Evolutionary conservation across 495 filamentous ascomycete species (phyloP).

Genomic region (Staphylotrichum longicolle): DNA sequence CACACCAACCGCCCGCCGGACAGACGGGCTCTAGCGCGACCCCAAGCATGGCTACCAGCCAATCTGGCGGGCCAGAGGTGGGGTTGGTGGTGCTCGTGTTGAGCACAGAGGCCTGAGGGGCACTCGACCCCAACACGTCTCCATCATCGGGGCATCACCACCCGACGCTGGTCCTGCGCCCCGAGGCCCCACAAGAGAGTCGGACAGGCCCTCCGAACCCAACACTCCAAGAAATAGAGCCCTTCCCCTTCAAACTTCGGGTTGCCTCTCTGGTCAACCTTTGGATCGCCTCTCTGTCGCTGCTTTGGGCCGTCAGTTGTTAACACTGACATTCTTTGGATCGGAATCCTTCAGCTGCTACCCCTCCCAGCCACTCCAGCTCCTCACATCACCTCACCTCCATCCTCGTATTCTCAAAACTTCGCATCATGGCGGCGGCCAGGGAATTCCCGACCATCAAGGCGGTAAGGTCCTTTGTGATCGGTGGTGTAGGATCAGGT

Average conservation of each 20-base stretch:
- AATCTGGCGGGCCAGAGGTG: not conserved
- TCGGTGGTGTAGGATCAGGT: constrained; percentile 81
- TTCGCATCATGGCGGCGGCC: constrained; percentile 42
- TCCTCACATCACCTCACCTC: not conserved
- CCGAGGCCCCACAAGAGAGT: constrained; percentile 1
- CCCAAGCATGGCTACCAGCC: too few relatives aligned
- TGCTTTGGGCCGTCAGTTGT: too few relatives aligned
- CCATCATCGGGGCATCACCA: constrained; percentile 25
- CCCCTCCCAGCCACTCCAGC: not conserved
- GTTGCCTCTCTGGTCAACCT: too few relatives aligned
- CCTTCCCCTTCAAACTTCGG: not conserved
- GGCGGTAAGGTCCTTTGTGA: constrained; percentile 74
- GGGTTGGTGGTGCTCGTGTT: not conserved
- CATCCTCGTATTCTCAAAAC: not conserved
- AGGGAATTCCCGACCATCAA: constrained; percentile 70
- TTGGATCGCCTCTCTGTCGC: too few relatives aligned
- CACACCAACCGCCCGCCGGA: too few relatives aligned
- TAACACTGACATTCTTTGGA: too few relatives aligned
- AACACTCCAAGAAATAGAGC: not conserved
- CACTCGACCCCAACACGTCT: too few relatives aligned
- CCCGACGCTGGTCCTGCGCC: constrained; percentile 19
- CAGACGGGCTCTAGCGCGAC: too few relatives aligned
- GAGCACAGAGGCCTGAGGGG: too few relatives aligned
- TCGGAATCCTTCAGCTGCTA: not conserved
- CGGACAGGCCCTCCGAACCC: not conserved